A percentile compares a stretch with the other conserved stretches of the same genome.
Evolutionary conservation across 345 rosid species (phyloP).

Genomic region (Durio zibethinus): DNA sequence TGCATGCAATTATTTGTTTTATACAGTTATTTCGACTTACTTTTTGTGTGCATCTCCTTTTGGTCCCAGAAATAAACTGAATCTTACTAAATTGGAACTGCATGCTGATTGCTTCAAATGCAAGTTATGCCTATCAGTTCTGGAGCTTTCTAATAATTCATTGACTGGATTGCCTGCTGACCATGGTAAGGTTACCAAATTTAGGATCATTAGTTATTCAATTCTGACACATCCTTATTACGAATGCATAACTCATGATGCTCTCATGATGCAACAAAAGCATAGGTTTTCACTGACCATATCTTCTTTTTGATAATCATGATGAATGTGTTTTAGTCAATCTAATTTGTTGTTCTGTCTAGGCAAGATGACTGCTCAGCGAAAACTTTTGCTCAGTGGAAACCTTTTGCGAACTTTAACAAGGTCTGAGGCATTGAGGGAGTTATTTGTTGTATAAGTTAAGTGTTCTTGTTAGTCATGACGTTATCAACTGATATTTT

Average conservation of each 20-base stretch:
- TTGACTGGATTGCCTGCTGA: constrained; percentile 82
- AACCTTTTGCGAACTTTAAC: constrained; percentile 86
- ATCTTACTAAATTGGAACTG: neutral
- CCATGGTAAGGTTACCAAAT: constrained; percentile 55
- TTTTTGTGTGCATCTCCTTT: neutral
- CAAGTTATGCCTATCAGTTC: constrained; percentile 60
- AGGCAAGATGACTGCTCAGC: constrained; percentile 83
- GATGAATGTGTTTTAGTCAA: neutral
- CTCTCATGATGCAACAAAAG: neutral
- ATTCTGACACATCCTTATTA: neutral
- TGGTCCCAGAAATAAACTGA: neutral
- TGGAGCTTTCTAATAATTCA: constrained; percentile 93
- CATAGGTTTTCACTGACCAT: neutral
- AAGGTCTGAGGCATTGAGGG: constrained; percentile 45
- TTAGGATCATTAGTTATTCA: constrained; percentile 14
- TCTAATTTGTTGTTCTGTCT: constrained; percentile 11
- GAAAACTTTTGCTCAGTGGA: constrained; percentile 74
- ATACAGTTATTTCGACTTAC: neutral
- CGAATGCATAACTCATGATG: neutral
- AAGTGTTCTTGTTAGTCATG: constrained; percentile 10
- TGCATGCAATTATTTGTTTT: neutral
- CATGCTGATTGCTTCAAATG: constrained; percentile 27
- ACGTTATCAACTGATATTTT: constrained; percentile 10
- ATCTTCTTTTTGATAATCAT: neutral
- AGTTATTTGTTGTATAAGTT: constrained; percentile 13